Evolutionary conservation across 208 protist genomes (phyloP).

Genomic region (Acanthamoeba rhysodes): DNA sequence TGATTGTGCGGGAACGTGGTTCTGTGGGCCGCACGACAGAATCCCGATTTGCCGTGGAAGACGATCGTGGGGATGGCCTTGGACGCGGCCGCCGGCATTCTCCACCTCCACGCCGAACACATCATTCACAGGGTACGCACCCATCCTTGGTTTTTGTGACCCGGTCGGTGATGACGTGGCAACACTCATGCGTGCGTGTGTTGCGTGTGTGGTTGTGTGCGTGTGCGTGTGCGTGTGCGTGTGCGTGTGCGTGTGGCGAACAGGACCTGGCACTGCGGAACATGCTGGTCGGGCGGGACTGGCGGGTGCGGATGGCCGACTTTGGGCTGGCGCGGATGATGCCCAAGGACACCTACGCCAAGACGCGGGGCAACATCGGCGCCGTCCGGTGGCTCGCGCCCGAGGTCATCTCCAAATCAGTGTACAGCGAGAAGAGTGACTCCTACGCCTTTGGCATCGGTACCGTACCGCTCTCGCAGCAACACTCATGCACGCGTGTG

Average conservation of each 20-base stretch:
- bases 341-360: constrained; percentile 72
- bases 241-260: neutral
- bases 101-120: constrained; percentile 73
- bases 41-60: constrained; percentile 66
- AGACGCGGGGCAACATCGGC: constrained; percentile 64
- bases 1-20: too few relatives aligned
- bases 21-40: constrained; percentile 72
- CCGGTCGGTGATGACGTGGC: too few relatives aligned
- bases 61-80: constrained; percentile 81
- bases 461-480: neutral
- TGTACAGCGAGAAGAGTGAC: constrained; percentile 70
- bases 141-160: neutral
- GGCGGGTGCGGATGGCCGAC: constrained; percentile 60
- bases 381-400: constrained; percentile 62
- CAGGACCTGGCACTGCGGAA: constrained; percentile 77
- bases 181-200: neutral
- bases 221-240: neutral
- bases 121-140: constrained; percentile 73
- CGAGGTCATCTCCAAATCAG: constrained; percentile 60
- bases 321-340: constrained; percentile 70
- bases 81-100: constrained; percentile 82
- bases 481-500: too few relatives aligned
- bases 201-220: neutral
- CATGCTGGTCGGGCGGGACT: constrained; percentile 72
- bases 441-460: constrained; percentile 65